A percentile compares a stretch with the other conserved stretches of the same genome.
Conservation (phyloP, 768 basidiomycete species). For the Mycena epipterygia region DNA sequence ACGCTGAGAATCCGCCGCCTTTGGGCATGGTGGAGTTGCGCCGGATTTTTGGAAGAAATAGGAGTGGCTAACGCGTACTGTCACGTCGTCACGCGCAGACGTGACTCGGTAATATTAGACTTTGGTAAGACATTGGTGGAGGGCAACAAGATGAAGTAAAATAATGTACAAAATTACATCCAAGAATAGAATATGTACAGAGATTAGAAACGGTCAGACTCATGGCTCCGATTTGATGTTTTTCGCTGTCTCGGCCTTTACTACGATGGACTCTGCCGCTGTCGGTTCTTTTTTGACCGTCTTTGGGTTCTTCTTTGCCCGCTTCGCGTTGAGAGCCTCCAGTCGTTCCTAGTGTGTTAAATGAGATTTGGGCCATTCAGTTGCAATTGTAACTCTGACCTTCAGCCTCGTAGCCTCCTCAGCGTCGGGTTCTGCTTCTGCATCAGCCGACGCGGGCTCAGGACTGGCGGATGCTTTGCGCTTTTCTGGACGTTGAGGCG, state of each 20-base stretch:
- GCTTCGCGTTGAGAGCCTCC: slow-evolving; percentile 11
- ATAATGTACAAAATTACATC: slow-evolving; percentile 1
- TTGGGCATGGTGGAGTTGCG: background rate
- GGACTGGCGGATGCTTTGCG: slow-evolving; percentile 28
- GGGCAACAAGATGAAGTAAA: background rate
- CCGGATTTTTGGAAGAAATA: background rate
- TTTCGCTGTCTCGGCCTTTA: background rate
- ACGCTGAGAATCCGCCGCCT: slow-evolving; percentile 13
- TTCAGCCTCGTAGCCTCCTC: slow-evolving; percentile 21
- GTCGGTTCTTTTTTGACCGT: background rate
- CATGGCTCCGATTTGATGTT: slow-evolving; percentile 13
- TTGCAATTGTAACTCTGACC: background rate
- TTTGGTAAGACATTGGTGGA: no score
- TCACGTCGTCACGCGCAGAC: no score
- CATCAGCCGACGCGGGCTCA: slow-evolving; percentile 1
- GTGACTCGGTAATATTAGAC: no score
- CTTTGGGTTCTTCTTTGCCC: background rate
- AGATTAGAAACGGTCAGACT: background rate
- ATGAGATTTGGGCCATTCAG: background rate
- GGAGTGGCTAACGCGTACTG: slow-evolving; percentile 15
- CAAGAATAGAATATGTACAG: background rate
- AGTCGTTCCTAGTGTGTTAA: background rate
- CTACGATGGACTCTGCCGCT: no score
- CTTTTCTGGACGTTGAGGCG: slow-evolving; percentile 7
- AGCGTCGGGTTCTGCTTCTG: slow-evolving; percentile 5